Evolutionary conservation across 306 rosid genomes (phyloP).

Genomic region (Vicia sativa): DNA sequence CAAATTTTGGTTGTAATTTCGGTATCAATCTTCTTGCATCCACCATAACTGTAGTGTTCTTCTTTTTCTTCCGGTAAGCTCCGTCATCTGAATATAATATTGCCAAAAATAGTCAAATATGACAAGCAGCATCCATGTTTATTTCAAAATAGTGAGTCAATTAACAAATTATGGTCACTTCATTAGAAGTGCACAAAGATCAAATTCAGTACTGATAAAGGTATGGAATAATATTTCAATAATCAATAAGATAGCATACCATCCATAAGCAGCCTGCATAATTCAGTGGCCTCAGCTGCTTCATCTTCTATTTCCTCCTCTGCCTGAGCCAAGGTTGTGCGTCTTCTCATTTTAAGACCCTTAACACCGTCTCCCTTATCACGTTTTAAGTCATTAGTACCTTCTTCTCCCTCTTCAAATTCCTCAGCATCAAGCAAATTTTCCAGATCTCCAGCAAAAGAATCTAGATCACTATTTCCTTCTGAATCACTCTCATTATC

Average conservation of each 20-base stretch:
- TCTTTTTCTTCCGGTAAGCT: slow-evolving; percentile 75
- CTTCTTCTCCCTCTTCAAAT: slow-evolving; percentile 81
- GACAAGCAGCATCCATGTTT: not conserved
- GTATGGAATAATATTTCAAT: slow-evolving; percentile 18
- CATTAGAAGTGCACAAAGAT: slow-evolving; percentile 19
- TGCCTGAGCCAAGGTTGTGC: slow-evolving; percentile 77
- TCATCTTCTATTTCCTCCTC: slow-evolving; percentile 96
- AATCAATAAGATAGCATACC: slow-evolving; percentile 54
- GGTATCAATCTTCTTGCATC: slow-evolving; percentile 54
- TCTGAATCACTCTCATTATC: slow-evolving; percentile 95
- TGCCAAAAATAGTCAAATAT: slow-evolving; percentile 38
- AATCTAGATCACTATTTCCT: slow-evolving; percentile 92
- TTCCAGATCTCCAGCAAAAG: slow-evolving; percentile 98
- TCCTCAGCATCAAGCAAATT: slow-evolving; percentile 98
- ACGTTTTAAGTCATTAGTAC: slow-evolving; percentile 63
- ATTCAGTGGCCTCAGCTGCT: slow-evolving; percentile 88
- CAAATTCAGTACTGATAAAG: slow-evolving; percentile 1
- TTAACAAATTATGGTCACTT: slow-evolving; percentile 19
- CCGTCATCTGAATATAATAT: slow-evolving; percentile 64
- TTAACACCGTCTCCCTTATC: slow-evolving; percentile 86
- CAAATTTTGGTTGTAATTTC: slow-evolving; percentile 50
- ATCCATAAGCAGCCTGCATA: slow-evolving; percentile 87
- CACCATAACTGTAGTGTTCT: slow-evolving; percentile 52
- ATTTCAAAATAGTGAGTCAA: slow-evolving; percentile 28
- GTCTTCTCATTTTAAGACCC: slow-evolving; percentile 93